Conservation (phyloP, 2,329 filamentous ascomycete genomes). For the Ophiostoma sp. region DNA sequence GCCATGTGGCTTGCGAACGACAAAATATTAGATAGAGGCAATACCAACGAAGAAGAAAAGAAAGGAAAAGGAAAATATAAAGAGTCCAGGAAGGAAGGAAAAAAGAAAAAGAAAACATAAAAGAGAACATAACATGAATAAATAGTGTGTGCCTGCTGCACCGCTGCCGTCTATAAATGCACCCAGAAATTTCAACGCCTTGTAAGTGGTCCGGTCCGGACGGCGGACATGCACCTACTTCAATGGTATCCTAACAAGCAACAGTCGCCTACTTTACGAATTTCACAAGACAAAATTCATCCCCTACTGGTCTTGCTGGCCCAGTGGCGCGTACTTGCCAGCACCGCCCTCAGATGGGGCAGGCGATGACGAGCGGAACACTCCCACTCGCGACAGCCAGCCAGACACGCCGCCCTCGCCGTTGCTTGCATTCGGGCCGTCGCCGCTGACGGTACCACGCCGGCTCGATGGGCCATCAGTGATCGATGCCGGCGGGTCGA, state of each 20-base stretch:
- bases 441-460: constrained; percentile 26
- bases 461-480: constrained; percentile 39
- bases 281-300: not conserved
- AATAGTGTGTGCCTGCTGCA: constrained; percentile 14
- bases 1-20: not conserved
- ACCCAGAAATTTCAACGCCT: constrained; percentile 15
- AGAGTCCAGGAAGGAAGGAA: not conserved
- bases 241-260: not conserved
- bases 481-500: constrained; percentile 64
- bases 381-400: constrained; percentile 43
- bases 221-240: not conserved
- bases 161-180: constrained; percentile 16
- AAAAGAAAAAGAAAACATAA: not conserved
- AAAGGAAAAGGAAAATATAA: not conserved
- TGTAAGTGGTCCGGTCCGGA: constrained; percentile 2
- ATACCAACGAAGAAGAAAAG: not conserved
- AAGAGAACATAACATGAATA: not conserved
- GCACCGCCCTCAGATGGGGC: constrained; percentile 34
- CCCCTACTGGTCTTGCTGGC: constrained; percentile 37
- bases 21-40: not conserved
- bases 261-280: not conserved
- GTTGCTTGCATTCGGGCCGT: constrained; percentile 31
- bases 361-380: constrained; percentile 36
- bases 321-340: constrained; percentile 39
- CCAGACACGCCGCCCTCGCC: constrained; percentile 40